Evolutionary conservation across 2,329 filamentous ascomycete genomes (phyloP), one percentile per base, ranked within the genome.

Genomic region (Albifimbria verrucaria): DNA sequence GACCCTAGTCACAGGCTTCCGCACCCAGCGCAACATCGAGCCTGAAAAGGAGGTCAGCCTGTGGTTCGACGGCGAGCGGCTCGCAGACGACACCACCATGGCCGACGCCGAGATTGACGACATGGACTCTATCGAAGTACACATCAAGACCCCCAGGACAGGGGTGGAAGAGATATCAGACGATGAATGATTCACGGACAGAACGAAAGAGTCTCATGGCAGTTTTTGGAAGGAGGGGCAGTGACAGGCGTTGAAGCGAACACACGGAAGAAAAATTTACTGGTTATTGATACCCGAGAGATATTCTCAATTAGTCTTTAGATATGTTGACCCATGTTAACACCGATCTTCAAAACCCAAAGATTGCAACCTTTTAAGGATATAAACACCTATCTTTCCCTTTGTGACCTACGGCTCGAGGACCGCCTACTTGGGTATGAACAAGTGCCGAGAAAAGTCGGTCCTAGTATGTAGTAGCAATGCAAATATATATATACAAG

Each of bases 111-210:
- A 91, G 18, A 82, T 96, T 41, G 83, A 83, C 45, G 88, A 95
- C 62, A 78, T 86, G 74, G 89, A 93, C 66, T 78, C 80, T 24
- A 74, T 96, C 28, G 90, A 96, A 68, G 88, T 94, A 21, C 78
- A 87, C 58, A 69, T 92, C 51, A 82, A 77, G 59, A 83, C 59
- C 71, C 18, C 21, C 15, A 18, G n/a, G 7, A 32, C 26, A 15
- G 26, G 26, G 26, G 15, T 32, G 7, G 26, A 32, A 32, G 26
- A 15, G 26, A 15, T 32, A 7, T 7, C 7, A 15, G 26, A 32
- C n/a, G n/a, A 41, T 17, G 32, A 26, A 3, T 12, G 17, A 26
- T 52, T 24, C n/a, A n/a, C 32, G 51, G 48, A 41, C 20, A 45
- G 20, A 20, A 36, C 20, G 53, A 22, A 21, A 49, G 25, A 10